Conservation (phyloP, 768 basidiomycete species). For the Agrocybe praecox region DNA sequence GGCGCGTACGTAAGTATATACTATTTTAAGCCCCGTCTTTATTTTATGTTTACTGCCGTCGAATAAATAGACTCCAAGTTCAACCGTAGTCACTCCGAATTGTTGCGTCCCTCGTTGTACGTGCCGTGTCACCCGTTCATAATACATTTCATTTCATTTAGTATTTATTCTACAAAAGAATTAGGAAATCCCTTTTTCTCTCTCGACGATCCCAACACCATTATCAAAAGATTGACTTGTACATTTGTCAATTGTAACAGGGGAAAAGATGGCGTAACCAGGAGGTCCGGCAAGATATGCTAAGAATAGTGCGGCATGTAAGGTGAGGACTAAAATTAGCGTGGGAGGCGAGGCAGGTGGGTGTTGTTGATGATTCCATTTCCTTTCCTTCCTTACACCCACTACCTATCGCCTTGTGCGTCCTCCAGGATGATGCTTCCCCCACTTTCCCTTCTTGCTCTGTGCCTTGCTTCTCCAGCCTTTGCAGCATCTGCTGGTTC, state of each 20-base stretch:
- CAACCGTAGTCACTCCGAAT: too few relatives aligned
- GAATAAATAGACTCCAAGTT: too few relatives aligned
- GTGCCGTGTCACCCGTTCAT: too few relatives aligned
- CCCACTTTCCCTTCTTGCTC: slow-evolving; percentile 36
- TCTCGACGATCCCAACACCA: not conserved
- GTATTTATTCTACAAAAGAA: too few relatives aligned
- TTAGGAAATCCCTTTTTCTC: too few relatives aligned
- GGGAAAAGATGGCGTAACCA: not conserved
- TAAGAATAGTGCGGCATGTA: not conserved
- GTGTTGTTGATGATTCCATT: not conserved
- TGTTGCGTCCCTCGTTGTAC: too few relatives aligned
- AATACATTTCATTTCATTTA: too few relatives aligned
- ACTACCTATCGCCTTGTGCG: not conserved
- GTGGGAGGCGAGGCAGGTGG: not conserved
- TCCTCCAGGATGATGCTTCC: slow-evolving; percentile 8
- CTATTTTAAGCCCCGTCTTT: too few relatives aligned
- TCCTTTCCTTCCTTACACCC: not conserved
- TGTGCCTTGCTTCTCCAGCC: slow-evolving; percentile 23
- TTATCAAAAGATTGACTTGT: not conserved
- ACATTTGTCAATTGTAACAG: not conserved
- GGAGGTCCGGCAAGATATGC: not conserved
- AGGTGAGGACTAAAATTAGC: not conserved
- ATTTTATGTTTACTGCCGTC: too few relatives aligned
- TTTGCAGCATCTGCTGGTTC: slow-evolving; percentile 39
- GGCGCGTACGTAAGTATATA: too few relatives aligned